Evolutionary conservation across 495 filamentous ascomycete genomes (phyloP).

Genomic region (Trichoderma virens): DNA sequence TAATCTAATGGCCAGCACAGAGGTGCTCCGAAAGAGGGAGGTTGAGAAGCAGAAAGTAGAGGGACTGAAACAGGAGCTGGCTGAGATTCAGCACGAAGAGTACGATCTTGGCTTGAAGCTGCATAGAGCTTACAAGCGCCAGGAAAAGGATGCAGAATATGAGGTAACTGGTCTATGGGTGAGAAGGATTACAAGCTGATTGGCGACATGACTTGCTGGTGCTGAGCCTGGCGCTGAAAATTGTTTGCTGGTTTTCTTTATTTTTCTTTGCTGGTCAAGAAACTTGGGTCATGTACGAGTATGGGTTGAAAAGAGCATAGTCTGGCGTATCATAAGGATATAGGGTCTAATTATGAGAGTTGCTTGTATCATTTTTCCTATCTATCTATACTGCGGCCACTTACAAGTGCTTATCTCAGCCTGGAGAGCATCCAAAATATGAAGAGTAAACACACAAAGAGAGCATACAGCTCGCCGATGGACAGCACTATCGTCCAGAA

Average conservation of each 20-base stretch:
- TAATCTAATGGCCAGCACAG: conserved; percentile 33
- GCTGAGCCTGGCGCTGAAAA: background rate
- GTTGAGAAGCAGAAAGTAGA: conserved; percentile 62
- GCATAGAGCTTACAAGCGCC: conserved; percentile 69
- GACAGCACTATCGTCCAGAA: background rate
- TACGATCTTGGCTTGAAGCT: conserved; percentile 82
- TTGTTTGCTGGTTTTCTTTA: background rate
- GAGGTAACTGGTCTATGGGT: conserved; percentile 78
- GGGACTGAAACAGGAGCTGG: conserved; percentile 61
- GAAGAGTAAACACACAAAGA: background rate
- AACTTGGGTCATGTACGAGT: background rate
- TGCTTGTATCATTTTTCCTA: background rate
- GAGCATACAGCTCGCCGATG: background rate
- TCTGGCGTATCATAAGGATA: background rate
- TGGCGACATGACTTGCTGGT: background rate
- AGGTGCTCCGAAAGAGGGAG: conserved; percentile 23
- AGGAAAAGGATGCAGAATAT: conserved; percentile 54
- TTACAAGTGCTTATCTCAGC: background rate
- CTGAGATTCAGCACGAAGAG: conserved; percentile 70
- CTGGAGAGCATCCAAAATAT: background rate
- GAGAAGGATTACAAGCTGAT: conserved; percentile 48
- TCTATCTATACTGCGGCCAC: background rate
- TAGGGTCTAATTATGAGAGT: background rate
- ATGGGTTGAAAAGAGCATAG: background rate
- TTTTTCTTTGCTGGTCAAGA: background rate